A percentile compares a stretch with the other conserved stretches of the same genome.
phyloP scores from a whole-genome alignment of 768 basidiomycete genomes.

The Leccinum broughii region DNA sequence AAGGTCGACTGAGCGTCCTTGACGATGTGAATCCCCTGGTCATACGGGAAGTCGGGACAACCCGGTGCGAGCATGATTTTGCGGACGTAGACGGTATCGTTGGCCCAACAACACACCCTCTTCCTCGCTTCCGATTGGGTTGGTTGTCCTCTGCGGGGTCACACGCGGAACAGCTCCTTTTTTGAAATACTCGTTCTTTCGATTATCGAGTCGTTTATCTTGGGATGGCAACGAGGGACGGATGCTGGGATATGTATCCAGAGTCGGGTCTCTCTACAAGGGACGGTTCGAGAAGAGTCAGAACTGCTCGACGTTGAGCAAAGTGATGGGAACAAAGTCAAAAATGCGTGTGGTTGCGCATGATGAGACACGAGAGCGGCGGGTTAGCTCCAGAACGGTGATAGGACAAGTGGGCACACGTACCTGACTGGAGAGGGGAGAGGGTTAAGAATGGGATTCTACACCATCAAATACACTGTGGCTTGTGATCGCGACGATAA shows the following conservation, averaged over 20 bases:
- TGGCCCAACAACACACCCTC: background rate
- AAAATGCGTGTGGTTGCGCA: background rate
- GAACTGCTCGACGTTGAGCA: background rate
- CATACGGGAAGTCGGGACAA: background rate
- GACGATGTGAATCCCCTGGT: background rate
- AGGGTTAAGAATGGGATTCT: background rate
- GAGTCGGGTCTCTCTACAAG: background rate
- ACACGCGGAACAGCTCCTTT: too few relatives aligned
- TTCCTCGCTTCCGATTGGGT: background rate
- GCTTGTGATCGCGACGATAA: slow-evolving; percentile 18
- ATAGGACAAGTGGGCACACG: background rate
- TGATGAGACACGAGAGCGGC: background rate
- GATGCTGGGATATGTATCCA: background rate
- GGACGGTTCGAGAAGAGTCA: background rate
- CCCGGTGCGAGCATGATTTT: background rate
- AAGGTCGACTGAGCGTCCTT: background rate
- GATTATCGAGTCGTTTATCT: background rate
- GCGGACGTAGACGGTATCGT: background rate
- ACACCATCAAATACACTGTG: slow-evolving; percentile 3
- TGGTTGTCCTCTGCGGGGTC: background rate
- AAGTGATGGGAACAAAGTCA: background rate
- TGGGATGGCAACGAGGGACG: background rate
- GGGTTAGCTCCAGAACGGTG: too few relatives aligned
- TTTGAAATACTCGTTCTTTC: background rate
- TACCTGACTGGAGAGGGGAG: background rate